Conservation (phyloP, 2,329 filamentous ascomycete species). For the Biscogniauxia mediterranea region DNA sequence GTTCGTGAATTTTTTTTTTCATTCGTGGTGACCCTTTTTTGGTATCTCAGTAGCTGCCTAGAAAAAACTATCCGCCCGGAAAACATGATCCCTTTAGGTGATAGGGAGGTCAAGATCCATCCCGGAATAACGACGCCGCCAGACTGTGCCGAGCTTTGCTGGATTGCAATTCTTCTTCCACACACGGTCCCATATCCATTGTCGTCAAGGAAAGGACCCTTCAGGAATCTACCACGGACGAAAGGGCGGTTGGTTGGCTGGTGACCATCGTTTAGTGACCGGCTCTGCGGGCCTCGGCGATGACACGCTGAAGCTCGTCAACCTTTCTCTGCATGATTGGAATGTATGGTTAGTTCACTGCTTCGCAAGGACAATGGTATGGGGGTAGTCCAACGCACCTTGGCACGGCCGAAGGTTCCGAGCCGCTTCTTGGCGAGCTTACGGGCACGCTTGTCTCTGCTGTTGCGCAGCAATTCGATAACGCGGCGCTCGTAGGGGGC, state of each 20-base stretch:
- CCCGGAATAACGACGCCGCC: conserved; percentile 28
- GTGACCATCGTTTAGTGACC: conserved; percentile 49
- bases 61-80: conserved; percentile 10
- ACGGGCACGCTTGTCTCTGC: conserved; percentile 97
- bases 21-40: conserved; percentile 19
- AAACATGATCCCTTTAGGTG: conserved; percentile 12
- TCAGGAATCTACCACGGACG: conserved; percentile 12
- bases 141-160: conserved; percentile 18
- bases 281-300: conserved; percentile 83
- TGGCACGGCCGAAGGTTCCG: neutral
- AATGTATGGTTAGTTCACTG: conserved; percentile 84
- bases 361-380: neutral
- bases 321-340: conserved; percentile 99
- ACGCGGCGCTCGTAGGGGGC: conserved; percentile 97
- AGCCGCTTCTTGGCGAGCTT: conserved; percentile 97
- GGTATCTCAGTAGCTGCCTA: conserved; percentile 21
- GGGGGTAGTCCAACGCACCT: conserved; percentile 53
- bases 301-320: conserved; percentile 96
- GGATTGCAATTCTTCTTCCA: conserved; percentile 20
- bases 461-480: conserved; percentile 98
- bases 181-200: conserved; percentile 5
- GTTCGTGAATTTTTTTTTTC: neutral
- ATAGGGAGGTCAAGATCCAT: conserved; percentile 17
- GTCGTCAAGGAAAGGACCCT: conserved; percentile 6
- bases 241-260: conserved; percentile 16